Evolutionary conservation across 352 stramenopile genomes (phyloP), one percentile per base, ranked within the genome.

Genomic region (Globisporangium solare): DNA sequence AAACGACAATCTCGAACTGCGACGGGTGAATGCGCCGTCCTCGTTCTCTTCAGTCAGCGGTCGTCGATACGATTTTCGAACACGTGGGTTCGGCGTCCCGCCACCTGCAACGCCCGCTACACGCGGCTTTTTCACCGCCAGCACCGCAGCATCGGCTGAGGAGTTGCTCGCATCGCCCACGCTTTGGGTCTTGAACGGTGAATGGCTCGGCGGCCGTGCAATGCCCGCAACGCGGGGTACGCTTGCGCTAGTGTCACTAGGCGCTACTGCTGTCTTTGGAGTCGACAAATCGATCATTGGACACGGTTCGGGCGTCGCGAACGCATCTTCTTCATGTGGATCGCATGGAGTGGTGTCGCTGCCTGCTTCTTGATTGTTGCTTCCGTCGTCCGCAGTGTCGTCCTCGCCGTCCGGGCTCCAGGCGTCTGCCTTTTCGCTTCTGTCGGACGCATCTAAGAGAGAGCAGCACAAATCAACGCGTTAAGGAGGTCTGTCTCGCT

Each of bases 21-120:
- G 55, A 54, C 63, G 66, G 20, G 66, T 51, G 47, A 82, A 77
- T 42, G 89, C 79, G 37, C 85, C 77, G 18, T 62, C 89, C 37
- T 85, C 81, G 42, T 86, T 74, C 17, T 62, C 89, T 32, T 86
- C 81, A 40, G 65, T 58, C 2, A 89, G 53, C 43, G 79, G 77
- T 27, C 82, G 70, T 24, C 82, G 64, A 18, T 77, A 71, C 10
- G 60, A 60, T 61, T 76, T 89, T 22, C 74, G 71, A 7, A 60
- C 32, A 1, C 61, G 58, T 12, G 69, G 71, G 14, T 79, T 81
- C 17, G 58, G 66, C 17, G 76, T 70, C 1, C 63, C 67, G 27
- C 67, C 46, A 18, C 50, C 60, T n/a, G 64, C 68, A 1, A 61
- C 58, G 12, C 64, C 64, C 18, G 58, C 63, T 31, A 81, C 63